These are phyloP conservation scores for Boletus barrowsii DNA, from an alignment of 768 basidiomycete genomes.

Conservation along the genomic window DNA sequence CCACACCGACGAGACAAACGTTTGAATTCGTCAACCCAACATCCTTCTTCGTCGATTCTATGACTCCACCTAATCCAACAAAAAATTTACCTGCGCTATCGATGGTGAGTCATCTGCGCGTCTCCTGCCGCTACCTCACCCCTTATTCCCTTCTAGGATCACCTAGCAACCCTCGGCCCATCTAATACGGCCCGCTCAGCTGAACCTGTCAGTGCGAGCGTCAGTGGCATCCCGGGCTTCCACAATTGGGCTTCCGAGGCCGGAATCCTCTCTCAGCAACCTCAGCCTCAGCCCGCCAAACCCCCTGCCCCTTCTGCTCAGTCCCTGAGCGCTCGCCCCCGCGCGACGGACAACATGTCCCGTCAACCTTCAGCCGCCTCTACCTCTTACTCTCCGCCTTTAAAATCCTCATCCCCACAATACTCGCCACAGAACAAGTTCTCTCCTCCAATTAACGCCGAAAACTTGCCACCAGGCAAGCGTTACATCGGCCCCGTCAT, in stretches of 20 bases:
- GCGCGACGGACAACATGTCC: constrained; percentile 29
- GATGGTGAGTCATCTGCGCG: constrained; percentile 22
- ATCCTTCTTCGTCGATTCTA: constrained; percentile 21
- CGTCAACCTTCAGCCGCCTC: constrained; percentile 30
- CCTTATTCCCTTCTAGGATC: constrained; percentile 18
- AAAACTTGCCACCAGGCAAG: constrained; percentile 24
- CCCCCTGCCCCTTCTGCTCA: constrained; percentile 5
- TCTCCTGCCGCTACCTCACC: constrained; percentile 4
- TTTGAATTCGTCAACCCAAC: constrained; percentile 31
- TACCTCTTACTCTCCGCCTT: constrained; percentile 17
- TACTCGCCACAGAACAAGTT: constrained; percentile 27
- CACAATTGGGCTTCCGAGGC: constrained; percentile 33
- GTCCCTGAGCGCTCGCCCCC: constrained; percentile 18
- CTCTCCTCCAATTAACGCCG: constrained; percentile 23
- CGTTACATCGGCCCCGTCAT: constrained; percentile 34
- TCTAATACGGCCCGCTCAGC: constrained; percentile 22
- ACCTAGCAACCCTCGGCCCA: constrained; percentile 27
- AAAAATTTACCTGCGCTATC: constrained; percentile 32
- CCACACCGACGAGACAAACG: constrained; percentile 17
- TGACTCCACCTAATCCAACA: constrained; percentile 18
- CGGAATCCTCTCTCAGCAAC: constrained; percentile 21
- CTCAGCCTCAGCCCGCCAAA: constrained; percentile 5
- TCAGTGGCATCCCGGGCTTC: constrained; percentile 20
- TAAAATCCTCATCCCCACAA: constrained; percentile 24
- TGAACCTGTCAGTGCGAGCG: constrained; percentile 12